Evolutionary conservation across 1,139 yeast genomes (phyloP), one percentile per base, ranked within the genome.

Genomic region (Blastobotrys apis): DNA sequence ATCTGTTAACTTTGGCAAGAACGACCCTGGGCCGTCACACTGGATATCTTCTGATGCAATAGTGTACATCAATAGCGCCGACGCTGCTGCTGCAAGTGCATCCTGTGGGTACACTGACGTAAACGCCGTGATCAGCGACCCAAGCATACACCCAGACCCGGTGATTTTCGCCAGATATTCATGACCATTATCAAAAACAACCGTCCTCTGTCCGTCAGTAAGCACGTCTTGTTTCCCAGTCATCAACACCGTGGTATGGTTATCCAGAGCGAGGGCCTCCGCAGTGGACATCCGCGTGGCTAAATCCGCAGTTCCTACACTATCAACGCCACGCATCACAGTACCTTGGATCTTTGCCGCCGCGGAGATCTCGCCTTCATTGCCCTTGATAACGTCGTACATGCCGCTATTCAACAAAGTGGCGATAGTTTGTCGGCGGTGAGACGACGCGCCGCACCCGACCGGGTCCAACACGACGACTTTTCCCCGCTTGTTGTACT

Each of bases 381-480:
- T 90, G 1, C 96, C 97, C 62, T 90, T 87, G 53, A 88, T 80
- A 15, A 87, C 88, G 1, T 84, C 67, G 45, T 77, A 73, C 39
- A 77, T 77, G 1, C 88, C 90, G 13, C 57, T 47, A 38, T 80
- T 72, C 33, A 88, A 63, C 9, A 87, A 56, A 1, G 61, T 58
- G 29, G 69, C 63, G 43, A 80, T 74, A 23, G 79, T 69, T 2
- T 64, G 59, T 30, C 71, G 66, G 48, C 97, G 69, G 8, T 78
- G 75, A 2, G 58, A 51, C 0, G 95, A 74, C 0, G 96, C 96
- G 23, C 95, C 95, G 34, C 83, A 87, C 0, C 92, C 97, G 12
- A 90, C 97, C 0, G 97, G 97, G 59, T 90, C 97, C 55, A 84
- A 81, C 0, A 88, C 77, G 32, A 87, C 74, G 5, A 85, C 90